A percentile compares a stretch with the other conserved stretches of the same genome.
Conservation (phyloP, 495 filamentous ascomycete species). For the Aspergillus incahuasiensis region DNA sequence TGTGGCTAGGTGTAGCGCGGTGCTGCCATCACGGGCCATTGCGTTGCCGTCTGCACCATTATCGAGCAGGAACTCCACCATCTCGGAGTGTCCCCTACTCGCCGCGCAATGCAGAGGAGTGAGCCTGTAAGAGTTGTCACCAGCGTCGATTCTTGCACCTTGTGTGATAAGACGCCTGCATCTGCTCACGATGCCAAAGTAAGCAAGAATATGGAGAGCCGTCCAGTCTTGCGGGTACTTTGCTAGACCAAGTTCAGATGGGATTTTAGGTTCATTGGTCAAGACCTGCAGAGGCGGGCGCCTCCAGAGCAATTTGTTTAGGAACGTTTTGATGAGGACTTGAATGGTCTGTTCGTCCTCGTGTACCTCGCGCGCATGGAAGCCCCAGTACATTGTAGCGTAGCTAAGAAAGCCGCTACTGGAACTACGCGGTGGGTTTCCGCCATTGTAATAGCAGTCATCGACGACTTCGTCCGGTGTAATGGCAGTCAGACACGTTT, state of each 20-base stretch:
- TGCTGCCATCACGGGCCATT: slow-evolving; percentile 17
- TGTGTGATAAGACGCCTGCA: slow-evolving; percentile 27
- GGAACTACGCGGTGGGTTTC: slow-evolving; percentile 2
- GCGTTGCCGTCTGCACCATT: slow-evolving; percentile 25
- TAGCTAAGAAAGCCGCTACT: slow-evolving; percentile 21
- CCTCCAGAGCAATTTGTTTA: slow-evolving; percentile 36
- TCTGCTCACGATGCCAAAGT: slow-evolving; percentile 24
- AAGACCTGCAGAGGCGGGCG: slow-evolving; percentile 21
- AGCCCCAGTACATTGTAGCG: slow-evolving; percentile 30
- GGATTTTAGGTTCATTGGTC: slow-evolving; percentile 13
- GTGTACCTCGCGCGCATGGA: slow-evolving; percentile 23
- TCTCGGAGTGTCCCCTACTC: slow-evolving; percentile 32
- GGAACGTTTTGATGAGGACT: slow-evolving; percentile 28
- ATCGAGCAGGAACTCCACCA: slow-evolving; percentile 34
- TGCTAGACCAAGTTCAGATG: slow-evolving; percentile 21
- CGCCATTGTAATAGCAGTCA: slow-evolving; percentile 27
- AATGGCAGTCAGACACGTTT: slow-evolving; percentile 25
- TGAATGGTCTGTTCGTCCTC: slow-evolving; percentile 32
- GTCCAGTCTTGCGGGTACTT: slow-evolving; percentile 29
- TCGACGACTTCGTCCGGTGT: slow-evolving; percentile 31
- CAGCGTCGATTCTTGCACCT: slow-evolving; percentile 22
- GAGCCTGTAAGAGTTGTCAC: slow-evolving; percentile 21
- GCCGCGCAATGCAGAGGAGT: slow-evolving; percentile 37
- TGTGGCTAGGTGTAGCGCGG: slow-evolving; percentile 28
- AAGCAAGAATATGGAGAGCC: slow-evolving; percentile 27